Percentiles rank a stretch among this genome's conserved stretches.
Conservation (phyloP, 2,329 filamentous ascomycete species). For the Stachybotrys chartarum region DNA sequence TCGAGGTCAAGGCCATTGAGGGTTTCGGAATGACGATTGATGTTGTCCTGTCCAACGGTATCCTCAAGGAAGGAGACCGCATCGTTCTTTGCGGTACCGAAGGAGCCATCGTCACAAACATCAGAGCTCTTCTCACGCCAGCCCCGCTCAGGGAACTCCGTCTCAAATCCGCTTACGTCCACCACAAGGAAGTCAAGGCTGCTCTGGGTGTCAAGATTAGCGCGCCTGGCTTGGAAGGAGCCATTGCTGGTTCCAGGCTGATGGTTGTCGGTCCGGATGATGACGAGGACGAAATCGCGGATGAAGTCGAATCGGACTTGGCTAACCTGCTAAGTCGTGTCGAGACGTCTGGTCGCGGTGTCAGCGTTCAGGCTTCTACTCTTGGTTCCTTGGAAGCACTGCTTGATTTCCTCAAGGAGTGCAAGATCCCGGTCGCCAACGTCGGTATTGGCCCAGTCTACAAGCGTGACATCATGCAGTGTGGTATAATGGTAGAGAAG, state of each 20-base stretch:
- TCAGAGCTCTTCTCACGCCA: conserved; percentile 87
- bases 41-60: conserved; percentile 92
- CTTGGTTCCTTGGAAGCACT: conserved; percentile 94
- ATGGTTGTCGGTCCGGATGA: conserved; percentile 92
- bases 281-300: conserved; percentile 92
- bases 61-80: conserved; percentile 86
- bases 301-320: conserved; percentile 93
- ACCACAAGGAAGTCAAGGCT: conserved; percentile 99
- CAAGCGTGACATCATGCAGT: conserved; percentile 95
- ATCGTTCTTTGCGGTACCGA: conserved; percentile 96
- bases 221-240: conserved; percentile 88
- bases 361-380: conserved; percentile 94
- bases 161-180: conserved; percentile 92
- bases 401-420: conserved; percentile 89
- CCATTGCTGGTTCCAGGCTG: conserved; percentile 91
- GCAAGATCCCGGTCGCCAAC: conserved; percentile 95
- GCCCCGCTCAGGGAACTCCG: conserved; percentile 89
- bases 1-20: conserved; percentile 98
- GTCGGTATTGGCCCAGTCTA: conserved; percentile 96
- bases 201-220: conserved; percentile 98
- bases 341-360: conserved; percentile 85
- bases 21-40: conserved; percentile 98
- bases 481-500: conserved; percentile 95
- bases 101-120: conserved; percentile 89
- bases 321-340: conserved; percentile 87